Conservation (phyloP, 2,329 filamentous ascomycete genomes). For the Ophiostoma novo-ulmi region DNA sequence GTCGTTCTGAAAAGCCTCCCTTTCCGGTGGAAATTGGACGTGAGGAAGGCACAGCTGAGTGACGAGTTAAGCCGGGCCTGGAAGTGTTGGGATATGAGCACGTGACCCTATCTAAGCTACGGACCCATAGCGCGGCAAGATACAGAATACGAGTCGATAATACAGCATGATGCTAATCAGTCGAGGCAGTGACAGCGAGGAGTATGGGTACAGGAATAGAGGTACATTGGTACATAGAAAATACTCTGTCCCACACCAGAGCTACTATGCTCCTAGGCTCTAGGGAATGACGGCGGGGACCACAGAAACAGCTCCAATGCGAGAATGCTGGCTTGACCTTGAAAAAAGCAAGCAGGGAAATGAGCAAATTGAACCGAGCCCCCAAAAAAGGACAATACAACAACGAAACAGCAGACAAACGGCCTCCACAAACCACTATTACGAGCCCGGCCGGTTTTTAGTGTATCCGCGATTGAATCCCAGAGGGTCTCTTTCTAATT, state of each 20-base stretch:
- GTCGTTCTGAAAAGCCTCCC: neutral
- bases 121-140: slow-evolving; percentile 18
- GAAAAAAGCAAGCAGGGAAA: slow-evolving; percentile 20
- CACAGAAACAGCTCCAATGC: slow-evolving; percentile 8
- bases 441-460: slow-evolving; percentile 1
- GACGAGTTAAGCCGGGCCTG: neutral
- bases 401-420: neutral
- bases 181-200: slow-evolving; percentile 11
- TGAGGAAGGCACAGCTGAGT: slow-evolving; percentile 7
- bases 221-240: neutral
- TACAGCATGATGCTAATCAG: slow-evolving; percentile 5
- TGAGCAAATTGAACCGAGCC: slow-evolving; percentile 12
- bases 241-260: neutral
- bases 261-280: neutral
- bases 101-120: slow-evolving; percentile 13
- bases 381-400: slow-evolving; percentile 11
- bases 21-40: slow-evolving; percentile 14
- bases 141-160: neutral
- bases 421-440: slow-evolving; percentile 5
- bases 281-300: slow-evolving; percentile 8
- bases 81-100: slow-evolving; percentile 20
- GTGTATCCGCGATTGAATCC: neutral
- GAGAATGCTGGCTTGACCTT: slow-evolving; percentile 14
- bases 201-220: neutral
- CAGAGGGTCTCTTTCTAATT: neutral